Evolutionary conservation across 2,329 filamentous ascomycete species (phyloP), one percentile per base, ranked within the genome.

Genomic region (Fusarium veterinarium): DNA sequence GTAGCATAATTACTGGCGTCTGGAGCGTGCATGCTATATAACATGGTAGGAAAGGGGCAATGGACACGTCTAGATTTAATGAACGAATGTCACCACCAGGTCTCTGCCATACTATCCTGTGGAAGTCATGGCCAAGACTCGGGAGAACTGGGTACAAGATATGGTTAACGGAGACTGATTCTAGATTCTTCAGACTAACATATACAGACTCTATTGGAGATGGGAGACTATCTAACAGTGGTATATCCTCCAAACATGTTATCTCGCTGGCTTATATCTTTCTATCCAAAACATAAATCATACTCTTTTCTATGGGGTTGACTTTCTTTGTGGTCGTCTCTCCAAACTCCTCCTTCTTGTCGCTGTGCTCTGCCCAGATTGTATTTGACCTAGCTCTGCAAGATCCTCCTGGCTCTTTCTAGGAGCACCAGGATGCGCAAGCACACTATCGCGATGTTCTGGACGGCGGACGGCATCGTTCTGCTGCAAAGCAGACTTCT

Each of bases 381-480:
- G 77, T 19, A 76, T 60, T 45, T 76, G 76, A 6, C 80, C 80
- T n/a, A 81, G 58, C 69, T 82, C 81, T 13, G 79, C 80, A 57
- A 80, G 60, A n/a, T 82, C 78, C 45, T 82, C 80, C 31, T 77
- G 80, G 19, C 80, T 80, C 70, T 78, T 80, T 12, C 78, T 75
- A 13, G 78, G 76, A 11, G 71, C 66, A 3, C 75, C 78, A 5
- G 78, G 70, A 16, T 75, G 74, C 8, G 77, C 78, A 58, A 79
- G 74, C 31, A 79, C 69, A 35, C 77, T 77, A 14, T 79, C 76
- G 2, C 58, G 69, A 11, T 69, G 61, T 31, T 71, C 70, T 16
- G 58, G 25, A 6, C 59, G 58, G 33, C 35, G 64, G 8, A 64
- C 44, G 6, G 59, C 55, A 23, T 53, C 65, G 19, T 25, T 41